phyloP scores from a whole-genome alignment of 2,329 filamentous ascomycete genomes.

The Cladosporium sphaerospermum region DNA sequence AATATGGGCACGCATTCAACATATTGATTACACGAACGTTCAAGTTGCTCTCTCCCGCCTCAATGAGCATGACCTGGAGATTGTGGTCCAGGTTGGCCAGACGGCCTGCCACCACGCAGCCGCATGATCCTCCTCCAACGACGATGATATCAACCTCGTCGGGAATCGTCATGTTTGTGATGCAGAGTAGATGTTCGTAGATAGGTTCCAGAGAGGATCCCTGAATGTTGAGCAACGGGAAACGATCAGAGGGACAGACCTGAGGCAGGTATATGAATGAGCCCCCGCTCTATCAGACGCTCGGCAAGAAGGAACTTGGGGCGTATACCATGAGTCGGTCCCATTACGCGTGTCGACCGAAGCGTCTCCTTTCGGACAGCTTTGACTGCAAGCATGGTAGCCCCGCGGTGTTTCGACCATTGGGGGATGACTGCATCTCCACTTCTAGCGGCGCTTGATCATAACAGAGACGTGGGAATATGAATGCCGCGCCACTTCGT shows the following conservation, averaged over 20 bases:
- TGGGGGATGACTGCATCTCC: background rate
- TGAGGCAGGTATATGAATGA: conserved; percentile 20
- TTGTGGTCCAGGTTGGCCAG: conserved; percentile 46
- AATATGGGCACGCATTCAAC: background rate
- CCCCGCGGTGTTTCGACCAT: background rate
- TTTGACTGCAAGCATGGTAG: background rate
- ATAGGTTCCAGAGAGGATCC: background rate
- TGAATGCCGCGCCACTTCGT: background rate
- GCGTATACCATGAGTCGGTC: conserved; percentile 9
- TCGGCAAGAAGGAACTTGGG: conserved; percentile 18
- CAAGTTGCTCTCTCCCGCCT: conserved; percentile 50
- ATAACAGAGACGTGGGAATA: background rate
- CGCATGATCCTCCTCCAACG: conserved; percentile 54
- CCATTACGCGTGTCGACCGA: background rate
- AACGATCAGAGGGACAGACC: conserved; percentile 7
- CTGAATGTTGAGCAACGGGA: background rate
- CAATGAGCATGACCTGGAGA: conserved; percentile 48
- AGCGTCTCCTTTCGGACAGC: background rate
- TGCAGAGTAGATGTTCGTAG: conserved; percentile 8
- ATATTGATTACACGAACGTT: conserved; percentile 51
- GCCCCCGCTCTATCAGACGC: conserved; percentile 20
- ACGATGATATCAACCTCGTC: conserved; percentile 80
- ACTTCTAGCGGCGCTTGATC: background rate
- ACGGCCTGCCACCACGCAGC: conserved; percentile 44
- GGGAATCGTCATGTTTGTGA: conserved; percentile 53